phyloP scores from a whole-genome alignment of 768 basidiomycete species.

The Lentinula detonsa region DNA sequence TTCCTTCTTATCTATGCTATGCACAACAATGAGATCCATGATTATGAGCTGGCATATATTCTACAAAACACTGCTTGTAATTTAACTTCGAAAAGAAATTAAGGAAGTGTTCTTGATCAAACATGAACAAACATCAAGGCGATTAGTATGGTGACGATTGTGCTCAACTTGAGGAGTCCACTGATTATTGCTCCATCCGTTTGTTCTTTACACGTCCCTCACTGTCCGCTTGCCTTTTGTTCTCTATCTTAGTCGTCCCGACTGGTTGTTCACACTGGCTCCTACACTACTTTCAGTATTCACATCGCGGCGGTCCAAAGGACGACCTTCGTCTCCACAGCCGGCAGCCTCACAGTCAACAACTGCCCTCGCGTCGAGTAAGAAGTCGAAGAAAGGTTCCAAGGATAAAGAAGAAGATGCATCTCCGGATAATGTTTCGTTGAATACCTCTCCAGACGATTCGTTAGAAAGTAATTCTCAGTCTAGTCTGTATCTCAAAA shows the following conservation, averaged over 20 bases:
- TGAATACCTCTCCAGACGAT: constrained; percentile 38
- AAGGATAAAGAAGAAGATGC: constrained; percentile 66
- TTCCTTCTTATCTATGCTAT: constrained; percentile 19
- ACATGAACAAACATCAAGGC: constrained; percentile 28
- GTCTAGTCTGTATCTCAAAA: constrained; percentile 35
- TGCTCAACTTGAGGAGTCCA: background rate
- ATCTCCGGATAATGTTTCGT: constrained; percentile 26
- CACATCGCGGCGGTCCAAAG: constrained; percentile 64
- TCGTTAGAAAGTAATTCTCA: constrained; percentile 31
- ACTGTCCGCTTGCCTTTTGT: constrained; percentile 3
- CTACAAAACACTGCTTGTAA: background rate
- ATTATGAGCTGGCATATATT: constrained; percentile 7
- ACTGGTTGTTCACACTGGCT: constrained; percentile 55
- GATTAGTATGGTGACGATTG: background rate
- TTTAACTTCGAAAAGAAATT: background rate
- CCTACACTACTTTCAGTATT: constrained; percentile 76
- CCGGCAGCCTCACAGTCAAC: constrained; percentile 45
- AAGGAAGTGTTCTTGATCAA: constrained; percentile 14
- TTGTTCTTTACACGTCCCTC: background rate
- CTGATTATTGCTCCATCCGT: background rate
- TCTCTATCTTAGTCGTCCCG: background rate
- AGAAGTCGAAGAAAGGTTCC: constrained; percentile 65
- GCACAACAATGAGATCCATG: constrained; percentile 19
- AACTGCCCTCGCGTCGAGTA: constrained; percentile 84
- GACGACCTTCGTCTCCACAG: constrained; percentile 68